phyloP scores from a whole-genome alignment of 495 filamentous ascomycete genomes.

The Aspergillus kassunensis region DNA sequence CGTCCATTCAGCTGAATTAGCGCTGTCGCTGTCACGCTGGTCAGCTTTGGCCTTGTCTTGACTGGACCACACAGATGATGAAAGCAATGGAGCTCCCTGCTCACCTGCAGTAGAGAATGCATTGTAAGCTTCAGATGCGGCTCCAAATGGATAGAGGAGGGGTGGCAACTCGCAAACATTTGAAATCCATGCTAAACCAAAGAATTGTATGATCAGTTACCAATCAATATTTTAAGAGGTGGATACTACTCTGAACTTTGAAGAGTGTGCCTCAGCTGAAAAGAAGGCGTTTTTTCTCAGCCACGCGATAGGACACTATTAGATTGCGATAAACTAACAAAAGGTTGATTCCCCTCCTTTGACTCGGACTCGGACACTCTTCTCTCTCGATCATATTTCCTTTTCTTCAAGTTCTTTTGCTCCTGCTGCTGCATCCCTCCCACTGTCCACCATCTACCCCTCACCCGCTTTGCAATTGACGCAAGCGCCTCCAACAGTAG shows the following conservation, averaged over 20 bases:
- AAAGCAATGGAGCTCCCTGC: constrained; percentile 3
- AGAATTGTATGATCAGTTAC: no score
- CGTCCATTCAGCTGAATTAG: no score
- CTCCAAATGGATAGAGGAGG: constrained; percentile 8
- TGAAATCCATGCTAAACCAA: neutral
- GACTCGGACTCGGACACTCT: constrained; percentile 13
- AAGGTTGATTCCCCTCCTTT: constrained; percentile 2
- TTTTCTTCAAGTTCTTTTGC: neutral
- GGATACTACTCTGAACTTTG: neutral
- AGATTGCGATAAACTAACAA: neutral
- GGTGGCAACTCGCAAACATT: constrained; percentile 4
- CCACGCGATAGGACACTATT: neutral
- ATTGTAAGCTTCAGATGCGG: constrained; percentile 11
- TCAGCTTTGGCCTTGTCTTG: neutral
- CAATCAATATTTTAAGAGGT: no score
- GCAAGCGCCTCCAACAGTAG: neutral
- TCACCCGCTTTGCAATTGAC: no score
- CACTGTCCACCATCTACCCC: no score
- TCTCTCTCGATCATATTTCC: constrained; percentile 22
- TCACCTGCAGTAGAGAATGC: constrained; percentile 9
- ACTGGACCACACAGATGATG: neutral
- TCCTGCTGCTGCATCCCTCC: no score
- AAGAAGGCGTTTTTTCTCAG: constrained; percentile 7
- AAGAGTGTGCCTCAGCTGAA: constrained; percentile 5
- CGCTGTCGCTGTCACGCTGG: neutral